phyloP scores from a whole-genome alignment of 495 filamentous ascomycete species.

The Tetracladium setigerum region DNA sequence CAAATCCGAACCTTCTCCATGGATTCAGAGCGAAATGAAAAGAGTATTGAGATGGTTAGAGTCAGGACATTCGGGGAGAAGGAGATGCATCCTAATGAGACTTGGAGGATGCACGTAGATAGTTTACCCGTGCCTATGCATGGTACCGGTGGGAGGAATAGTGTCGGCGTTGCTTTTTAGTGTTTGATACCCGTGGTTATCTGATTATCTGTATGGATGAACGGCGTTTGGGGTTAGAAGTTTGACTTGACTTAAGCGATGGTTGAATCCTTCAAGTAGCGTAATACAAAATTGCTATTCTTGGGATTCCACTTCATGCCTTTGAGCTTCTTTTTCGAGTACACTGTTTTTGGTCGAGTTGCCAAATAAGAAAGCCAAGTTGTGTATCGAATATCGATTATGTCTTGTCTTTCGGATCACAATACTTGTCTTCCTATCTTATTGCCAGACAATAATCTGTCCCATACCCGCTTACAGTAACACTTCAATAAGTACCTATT shows the following conservation, averaged over 20 bases:
- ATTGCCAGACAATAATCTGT: not conserved
- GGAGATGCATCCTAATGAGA: slow-evolving; percentile 5
- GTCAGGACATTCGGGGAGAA: slow-evolving; percentile 24
- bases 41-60: slow-evolving; percentile 24
- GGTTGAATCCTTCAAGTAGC: no score
- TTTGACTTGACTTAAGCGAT: no score
- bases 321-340: no score
- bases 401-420: not conserved
- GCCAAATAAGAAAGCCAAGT: no score
- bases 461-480: no score
- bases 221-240: no score
- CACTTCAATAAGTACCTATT: no score
- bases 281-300: no score
- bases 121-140: slow-evolving; percentile 2
- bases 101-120: slow-evolving; percentile 1
- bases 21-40: slow-evolving; percentile 20
- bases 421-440: not conserved
- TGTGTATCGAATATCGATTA: not conserved
- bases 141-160: slow-evolving; percentile 27
- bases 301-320: no score
- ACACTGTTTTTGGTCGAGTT: no score
- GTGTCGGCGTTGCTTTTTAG: slow-evolving; percentile 38
- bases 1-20: slow-evolving; percentile 18
- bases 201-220: no score
- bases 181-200: no score